These are phyloP conservation scores for Kitagawia praeruptora DNA, from an alignment of 129 eudicot species.

Conservation along the genomic window DNA sequence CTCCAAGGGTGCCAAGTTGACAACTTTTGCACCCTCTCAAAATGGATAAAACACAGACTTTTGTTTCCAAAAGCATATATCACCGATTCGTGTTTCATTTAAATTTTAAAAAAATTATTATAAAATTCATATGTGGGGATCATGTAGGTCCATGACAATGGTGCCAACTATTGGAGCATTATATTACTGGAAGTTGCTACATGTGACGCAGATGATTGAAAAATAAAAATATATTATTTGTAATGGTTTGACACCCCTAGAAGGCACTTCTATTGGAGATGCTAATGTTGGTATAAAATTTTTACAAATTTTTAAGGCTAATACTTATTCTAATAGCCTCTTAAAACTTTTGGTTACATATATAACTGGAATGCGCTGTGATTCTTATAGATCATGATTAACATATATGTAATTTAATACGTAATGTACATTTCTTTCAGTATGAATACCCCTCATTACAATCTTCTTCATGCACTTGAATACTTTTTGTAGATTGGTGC, in stretches of 20 bases:
- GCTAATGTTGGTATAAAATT: not conserved
- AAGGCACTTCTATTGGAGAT: too few species aligned
- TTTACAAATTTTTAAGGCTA: not conserved
- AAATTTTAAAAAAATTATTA: too few species aligned
- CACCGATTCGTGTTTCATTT: not conserved
- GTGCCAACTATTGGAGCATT: not conserved
- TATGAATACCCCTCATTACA: not conserved
- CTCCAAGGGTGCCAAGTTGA: not conserved
- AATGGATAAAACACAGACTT: not conserved
- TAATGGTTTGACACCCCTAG: not conserved
- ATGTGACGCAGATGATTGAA: not conserved
- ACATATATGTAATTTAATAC: not conserved
- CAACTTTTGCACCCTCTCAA: not conserved
- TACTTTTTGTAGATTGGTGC: constrained; percentile 64
- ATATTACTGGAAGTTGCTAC: not conserved
- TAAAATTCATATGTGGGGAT: not conserved
- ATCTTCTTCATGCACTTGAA: not conserved
- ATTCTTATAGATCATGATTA: not conserved
- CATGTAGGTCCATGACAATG: not conserved
- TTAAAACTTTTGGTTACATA: not conserved
- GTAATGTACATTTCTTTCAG: not conserved
- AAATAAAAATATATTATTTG: not conserved
- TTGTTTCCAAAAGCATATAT: not conserved
- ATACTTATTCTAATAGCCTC: not conserved
- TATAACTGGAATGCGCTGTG: not conserved